Evolutionary conservation across 2,329 filamentous ascomycete genomes (phyloP).

Genomic region (Tolypocladium sp.): DNA sequence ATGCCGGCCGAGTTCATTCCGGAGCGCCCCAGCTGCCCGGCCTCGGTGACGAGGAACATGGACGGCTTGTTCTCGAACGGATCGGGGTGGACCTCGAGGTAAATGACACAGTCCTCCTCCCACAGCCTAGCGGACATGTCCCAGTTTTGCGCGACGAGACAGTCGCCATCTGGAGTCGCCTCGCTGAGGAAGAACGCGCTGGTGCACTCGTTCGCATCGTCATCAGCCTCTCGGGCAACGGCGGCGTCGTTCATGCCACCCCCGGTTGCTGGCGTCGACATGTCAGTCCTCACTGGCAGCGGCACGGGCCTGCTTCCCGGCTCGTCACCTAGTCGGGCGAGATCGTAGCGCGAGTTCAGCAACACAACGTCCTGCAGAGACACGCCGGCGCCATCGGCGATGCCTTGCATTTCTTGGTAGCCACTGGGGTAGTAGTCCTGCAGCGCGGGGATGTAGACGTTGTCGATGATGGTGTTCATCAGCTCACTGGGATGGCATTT

Average conservation of each 20-base stretch:
- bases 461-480: slow-evolving; percentile 1
- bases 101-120: slow-evolving; percentile 13
- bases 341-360: slow-evolving; percentile 48
- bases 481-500: neutral
- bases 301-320: slow-evolving; percentile 8
- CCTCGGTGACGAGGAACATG: slow-evolving; percentile 17
- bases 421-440: slow-evolving; percentile 4
- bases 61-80: slow-evolving; percentile 6
- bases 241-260: too few species aligned
- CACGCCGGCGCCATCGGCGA: slow-evolving; percentile 39
- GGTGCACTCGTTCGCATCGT: slow-evolving; percentile 28
- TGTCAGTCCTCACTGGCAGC: too few species aligned
- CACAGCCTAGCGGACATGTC: slow-evolving; percentile 22
- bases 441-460: slow-evolving; percentile 1
- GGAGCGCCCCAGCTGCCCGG: slow-evolving; percentile 16
- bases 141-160: slow-evolving; percentile 44
- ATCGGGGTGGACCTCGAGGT: slow-evolving; percentile 14
- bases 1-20: slow-evolving; percentile 19
- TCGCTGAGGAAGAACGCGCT: slow-evolving; percentile 19
- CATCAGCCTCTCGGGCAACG: too few species aligned
- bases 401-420: slow-evolving; percentile 34
- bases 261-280: too few species aligned
- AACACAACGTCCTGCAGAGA: slow-evolving; percentile 43
- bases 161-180: slow-evolving; percentile 12
- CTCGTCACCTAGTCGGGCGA: slow-evolving; percentile 28